Evolutionary conservation across 495 filamentous ascomycete genomes (phyloP).

Genomic region (Aspergillus diversus): DNA sequence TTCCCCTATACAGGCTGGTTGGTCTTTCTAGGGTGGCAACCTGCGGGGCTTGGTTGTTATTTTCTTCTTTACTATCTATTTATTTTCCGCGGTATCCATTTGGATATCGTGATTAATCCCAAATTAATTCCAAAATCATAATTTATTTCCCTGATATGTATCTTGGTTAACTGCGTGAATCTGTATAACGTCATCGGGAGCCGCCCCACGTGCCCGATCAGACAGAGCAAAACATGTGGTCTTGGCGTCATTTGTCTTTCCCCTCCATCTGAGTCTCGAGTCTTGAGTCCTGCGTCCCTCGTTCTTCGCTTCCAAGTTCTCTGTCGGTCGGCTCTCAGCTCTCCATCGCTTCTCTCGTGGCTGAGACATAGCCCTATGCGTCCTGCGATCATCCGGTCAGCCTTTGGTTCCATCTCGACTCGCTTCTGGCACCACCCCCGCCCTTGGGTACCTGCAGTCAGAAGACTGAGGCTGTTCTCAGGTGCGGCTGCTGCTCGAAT

Average conservation of each 20-base stretch:
- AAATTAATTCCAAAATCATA: too few species aligned
- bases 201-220: slow-evolving; percentile 35
- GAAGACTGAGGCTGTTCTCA: slow-evolving; percentile 19
- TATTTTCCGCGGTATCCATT: not conserved
- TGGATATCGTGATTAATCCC: too few species aligned
- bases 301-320: not conserved
- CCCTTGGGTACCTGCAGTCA: slow-evolving; percentile 16
- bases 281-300: too few species aligned
- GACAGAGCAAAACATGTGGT: slow-evolving; percentile 17
- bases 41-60: slow-evolving; percentile 10
- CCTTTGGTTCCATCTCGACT: not conserved
- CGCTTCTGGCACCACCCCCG: slow-evolving; percentile 7
- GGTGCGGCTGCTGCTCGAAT: slow-evolving; percentile 10
- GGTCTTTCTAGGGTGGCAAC: slow-evolving; percentile 21
- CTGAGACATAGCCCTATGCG: slow-evolving; percentile 1
- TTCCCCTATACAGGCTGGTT: slow-evolving; percentile 30
- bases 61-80: slow-evolving; percentile 4
- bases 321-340: slow-evolving; percentile 2
- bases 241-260: slow-evolving; percentile 9
- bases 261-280: not conserved
- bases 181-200: slow-evolving; percentile 30
- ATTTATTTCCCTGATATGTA: too few species aligned
- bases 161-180: not conserved
- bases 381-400: slow-evolving; percentile 11
- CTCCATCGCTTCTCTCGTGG: slow-evolving; percentile 1